A percentile compares a stretch with the other conserved stretches of the same genome.
phyloP scores from a whole-genome alignment of 371 early-diverging fungal species.

The Mortierella sp. region DNA sequence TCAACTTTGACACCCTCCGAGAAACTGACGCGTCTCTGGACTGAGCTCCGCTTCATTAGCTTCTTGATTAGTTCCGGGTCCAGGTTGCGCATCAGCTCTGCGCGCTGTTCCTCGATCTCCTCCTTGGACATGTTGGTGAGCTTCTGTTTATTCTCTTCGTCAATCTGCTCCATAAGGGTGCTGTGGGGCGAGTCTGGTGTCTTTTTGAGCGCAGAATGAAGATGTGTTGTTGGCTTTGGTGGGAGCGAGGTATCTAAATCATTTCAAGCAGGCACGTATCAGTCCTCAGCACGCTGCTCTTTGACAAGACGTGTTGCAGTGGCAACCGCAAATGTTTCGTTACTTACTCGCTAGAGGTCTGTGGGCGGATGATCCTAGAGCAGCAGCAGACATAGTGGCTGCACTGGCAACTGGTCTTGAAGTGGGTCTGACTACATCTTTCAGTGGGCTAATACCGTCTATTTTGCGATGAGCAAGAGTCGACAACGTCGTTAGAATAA shows the following conservation, averaged over 20 bases:
- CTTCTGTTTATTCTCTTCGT: constrained; percentile 67
- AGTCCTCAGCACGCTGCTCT: too few relatives aligned
- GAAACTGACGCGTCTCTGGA: constrained; percentile 32
- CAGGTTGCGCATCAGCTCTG: constrained; percentile 67
- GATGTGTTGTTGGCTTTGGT: constrained; percentile 10
- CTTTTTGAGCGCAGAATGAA: constrained; percentile 27
- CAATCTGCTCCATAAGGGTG: constrained; percentile 54
- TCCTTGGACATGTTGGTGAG: constrained; percentile 68
- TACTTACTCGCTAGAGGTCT: too few relatives aligned
- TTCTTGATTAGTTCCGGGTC: constrained; percentile 66
- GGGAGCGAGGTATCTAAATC: constrained; percentile 4
- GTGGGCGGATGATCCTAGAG: too few relatives aligned
- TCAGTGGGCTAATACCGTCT: too few relatives aligned
- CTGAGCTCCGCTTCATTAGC: constrained; percentile 47
- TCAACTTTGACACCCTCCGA: constrained; percentile 40
- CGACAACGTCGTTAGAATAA: too few relatives aligned
- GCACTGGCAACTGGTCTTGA: too few relatives aligned
- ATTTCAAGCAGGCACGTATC: too few relatives aligned
- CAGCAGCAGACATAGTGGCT: too few relatives aligned
- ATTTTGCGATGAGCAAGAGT: too few relatives aligned
- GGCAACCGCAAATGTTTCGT: too few relatives aligned
- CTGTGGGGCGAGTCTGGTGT: constrained; percentile 15
- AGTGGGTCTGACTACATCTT: too few relatives aligned
- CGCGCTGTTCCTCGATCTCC: constrained; percentile 70
- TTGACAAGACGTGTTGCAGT: not conserved